phyloP scores from a whole-genome alignment of 768 basidiomycete species.

The Mycena metata region DNA sequence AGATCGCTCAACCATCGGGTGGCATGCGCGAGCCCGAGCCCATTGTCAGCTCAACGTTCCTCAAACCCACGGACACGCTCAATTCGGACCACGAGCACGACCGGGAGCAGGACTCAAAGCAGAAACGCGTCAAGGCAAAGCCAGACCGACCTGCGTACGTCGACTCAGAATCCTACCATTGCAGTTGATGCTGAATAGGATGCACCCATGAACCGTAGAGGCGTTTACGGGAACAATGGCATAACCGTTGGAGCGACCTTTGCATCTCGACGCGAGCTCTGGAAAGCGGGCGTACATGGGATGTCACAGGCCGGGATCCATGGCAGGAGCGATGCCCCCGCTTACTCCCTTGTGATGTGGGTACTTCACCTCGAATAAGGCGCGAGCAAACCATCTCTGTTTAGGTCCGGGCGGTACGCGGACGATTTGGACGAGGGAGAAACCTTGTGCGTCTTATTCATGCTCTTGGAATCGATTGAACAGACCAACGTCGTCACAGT shows the following conservation, averaged over 20 bases:
- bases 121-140: background rate
- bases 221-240: constrained; percentile 45
- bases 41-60: too few species aligned
- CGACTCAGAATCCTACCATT: background rate
- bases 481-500: background rate
- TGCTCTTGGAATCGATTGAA: background rate
- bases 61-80: too few species aligned
- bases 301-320: constrained; percentile 55
- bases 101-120: too few species aligned
- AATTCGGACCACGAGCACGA: too few species aligned
- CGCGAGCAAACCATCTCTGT: too few species aligned
- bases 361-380: constrained; percentile 1
- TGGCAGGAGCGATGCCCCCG: constrained; percentile 47
- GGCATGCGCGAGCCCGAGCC: too few species aligned
- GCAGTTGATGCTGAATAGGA: background rate
- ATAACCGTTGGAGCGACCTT: constrained; percentile 43
- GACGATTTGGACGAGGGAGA: constrained; percentile 57
- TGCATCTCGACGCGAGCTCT: constrained; percentile 37
- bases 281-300: constrained; percentile 50
- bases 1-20: too few species aligned
- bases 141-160: constrained; percentile 14
- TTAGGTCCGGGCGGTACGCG: constrained; percentile 54
- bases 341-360: constrained; percentile 57
- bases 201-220: constrained; percentile 29
- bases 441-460: constrained; percentile 45